Conservation (phyloP, 257 asterid species). For the Salvia rosmarinus region DNA sequence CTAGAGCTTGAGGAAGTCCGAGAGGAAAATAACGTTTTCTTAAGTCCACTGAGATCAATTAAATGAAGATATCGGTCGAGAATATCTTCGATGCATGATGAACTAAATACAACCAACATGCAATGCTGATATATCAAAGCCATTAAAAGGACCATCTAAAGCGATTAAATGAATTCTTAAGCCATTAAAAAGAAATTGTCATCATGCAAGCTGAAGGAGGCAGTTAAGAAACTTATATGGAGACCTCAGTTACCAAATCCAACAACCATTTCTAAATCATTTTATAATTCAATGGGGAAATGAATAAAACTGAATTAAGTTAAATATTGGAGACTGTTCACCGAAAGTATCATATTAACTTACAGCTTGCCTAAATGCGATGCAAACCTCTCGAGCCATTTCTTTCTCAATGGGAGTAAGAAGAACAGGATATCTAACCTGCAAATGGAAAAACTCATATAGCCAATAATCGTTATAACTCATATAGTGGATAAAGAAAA, state of each 20-base stretch:
- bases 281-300: neutral
- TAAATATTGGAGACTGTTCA: neutral
- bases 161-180: neutral
- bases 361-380: constrained; percentile 95
- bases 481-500: neutral
- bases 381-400: constrained; percentile 97
- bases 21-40: neutral
- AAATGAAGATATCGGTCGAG: neutral
- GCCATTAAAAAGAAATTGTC: neutral
- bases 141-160: neutral
- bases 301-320: neutral
- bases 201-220: constrained; percentile 13
- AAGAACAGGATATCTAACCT: constrained; percentile 97
- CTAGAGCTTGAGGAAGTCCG: neutral
- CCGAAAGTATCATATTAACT: constrained; percentile 53
- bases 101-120: neutral
- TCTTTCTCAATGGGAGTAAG: constrained; percentile 97
- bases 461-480: constrained; percentile 15
- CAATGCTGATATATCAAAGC: neutral
- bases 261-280: constrained; percentile 1
- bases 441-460: constrained; percentile 32
- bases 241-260: neutral
- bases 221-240: neutral
- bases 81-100: neutral
- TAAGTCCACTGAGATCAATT: neutral